Evolutionary conservation across 441 rosid genomes (phyloP).

Genomic region (Corymbia calophylla): DNA sequence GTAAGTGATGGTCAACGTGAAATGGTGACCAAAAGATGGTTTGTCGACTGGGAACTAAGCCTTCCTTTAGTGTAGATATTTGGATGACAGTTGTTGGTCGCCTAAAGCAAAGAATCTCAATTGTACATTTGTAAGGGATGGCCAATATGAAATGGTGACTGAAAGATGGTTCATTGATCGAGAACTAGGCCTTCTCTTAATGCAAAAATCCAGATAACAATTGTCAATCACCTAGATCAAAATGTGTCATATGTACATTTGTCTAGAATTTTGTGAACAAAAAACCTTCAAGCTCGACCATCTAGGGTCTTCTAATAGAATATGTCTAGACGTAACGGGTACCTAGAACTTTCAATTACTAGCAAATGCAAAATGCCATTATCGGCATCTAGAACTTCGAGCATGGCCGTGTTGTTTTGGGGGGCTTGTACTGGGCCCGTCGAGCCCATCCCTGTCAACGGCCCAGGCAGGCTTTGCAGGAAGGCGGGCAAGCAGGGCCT

Average conservation of each 20-base stretch:
- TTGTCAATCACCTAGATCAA: neutral
- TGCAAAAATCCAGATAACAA: neutral
- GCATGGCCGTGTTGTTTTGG: too few relatives aligned
- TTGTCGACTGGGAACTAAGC: neutral
- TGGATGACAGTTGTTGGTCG: rapidly evolving
- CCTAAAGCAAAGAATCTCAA: neutral
- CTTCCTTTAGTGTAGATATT: neutral
- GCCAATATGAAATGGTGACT: neutral
- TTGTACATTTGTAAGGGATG: neutral
- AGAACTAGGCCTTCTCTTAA: neutral
- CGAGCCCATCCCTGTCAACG: neutral
- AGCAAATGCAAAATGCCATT: neutral
- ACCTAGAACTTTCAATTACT: neutral
- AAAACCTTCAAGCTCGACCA: rapidly evolving
- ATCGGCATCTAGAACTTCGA: too few relatives aligned
- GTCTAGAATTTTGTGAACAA: neutral
- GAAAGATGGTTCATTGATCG: neutral
- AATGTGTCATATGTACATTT: neutral
- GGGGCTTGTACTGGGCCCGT: neutral
- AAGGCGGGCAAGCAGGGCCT: neutral
- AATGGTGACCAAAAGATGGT: neutral
- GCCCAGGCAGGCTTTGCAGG: neutral
- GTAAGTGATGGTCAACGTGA: neutral
- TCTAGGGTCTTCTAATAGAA: neutral
- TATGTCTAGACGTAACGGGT: neutral